phyloP scores from a whole-genome alignment of 305 asterid species.

The Fraxinus xanthoxyloides region DNA sequence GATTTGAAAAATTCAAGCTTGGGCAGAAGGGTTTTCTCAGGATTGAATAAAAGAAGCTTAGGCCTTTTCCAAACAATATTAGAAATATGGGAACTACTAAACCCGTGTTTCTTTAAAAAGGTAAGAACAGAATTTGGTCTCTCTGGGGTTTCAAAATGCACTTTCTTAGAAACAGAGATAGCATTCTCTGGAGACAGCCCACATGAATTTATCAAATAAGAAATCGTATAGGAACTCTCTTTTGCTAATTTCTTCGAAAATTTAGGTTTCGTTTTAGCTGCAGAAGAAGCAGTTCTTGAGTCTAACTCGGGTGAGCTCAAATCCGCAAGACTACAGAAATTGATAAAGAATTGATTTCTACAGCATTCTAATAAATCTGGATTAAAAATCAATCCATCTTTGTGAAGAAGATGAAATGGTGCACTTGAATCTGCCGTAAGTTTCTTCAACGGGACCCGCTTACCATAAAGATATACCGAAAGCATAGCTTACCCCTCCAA shows the following conservation, averaged over 20 bases:
- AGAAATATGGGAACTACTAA: constrained; percentile 26
- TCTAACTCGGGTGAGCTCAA: not conserved
- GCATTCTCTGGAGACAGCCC: constrained; percentile 42
- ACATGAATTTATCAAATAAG: constrained; percentile 34
- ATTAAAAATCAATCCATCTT: not conserved
- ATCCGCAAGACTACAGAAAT: not conserved
- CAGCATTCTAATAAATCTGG: not conserved
- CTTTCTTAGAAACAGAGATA: constrained; percentile 23
- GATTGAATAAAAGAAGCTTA: constrained; percentile 8
- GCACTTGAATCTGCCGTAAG: not conserved
- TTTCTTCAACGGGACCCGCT: not conserved
- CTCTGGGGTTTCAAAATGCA: constrained; percentile 24
- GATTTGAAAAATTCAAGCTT: constrained; percentile 29
- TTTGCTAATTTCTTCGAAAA: not conserved
- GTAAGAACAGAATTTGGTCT: constrained; percentile 27
- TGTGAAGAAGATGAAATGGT: not conserved
- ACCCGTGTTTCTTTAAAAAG: constrained; percentile 33
- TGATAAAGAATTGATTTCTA: not conserved
- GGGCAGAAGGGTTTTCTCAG: constrained; percentile 30
- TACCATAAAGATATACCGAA: not conserved
- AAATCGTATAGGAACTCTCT: constrained; percentile 9
- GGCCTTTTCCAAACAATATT: constrained; percentile 22
- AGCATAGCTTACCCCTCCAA: no score
- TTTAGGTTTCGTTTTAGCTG: not conserved
- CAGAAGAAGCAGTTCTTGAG: not conserved